These are phyloP conservation scores for Podospora fimiseda DNA, from an alignment of 495 filamentous ascomycete genomes.

Conservation along the genomic window DNA sequence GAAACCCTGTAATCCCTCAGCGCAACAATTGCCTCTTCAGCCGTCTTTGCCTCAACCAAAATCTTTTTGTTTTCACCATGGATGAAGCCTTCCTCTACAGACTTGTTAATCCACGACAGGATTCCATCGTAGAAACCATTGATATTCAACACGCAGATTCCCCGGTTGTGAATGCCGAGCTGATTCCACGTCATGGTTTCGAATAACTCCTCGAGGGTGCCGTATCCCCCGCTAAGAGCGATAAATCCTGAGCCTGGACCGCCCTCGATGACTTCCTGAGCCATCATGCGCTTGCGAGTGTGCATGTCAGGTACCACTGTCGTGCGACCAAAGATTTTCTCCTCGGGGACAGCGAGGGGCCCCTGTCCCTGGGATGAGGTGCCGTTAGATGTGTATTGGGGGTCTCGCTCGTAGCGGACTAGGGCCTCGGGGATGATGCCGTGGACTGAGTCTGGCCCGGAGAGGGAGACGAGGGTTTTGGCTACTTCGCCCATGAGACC, in stretches of 20 bases:
- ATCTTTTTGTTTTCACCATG: constrained; percentile 61
- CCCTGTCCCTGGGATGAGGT: constrained; percentile 17
- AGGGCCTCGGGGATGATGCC: constrained; percentile 87
- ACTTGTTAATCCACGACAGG: constrained; percentile 70
- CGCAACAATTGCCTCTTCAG: constrained; percentile 62
- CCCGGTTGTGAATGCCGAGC: constrained; percentile 80
- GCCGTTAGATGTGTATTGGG: constrained; percentile 36
- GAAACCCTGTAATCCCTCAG: constrained; percentile 71
- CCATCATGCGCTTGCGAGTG: constrained; percentile 89
- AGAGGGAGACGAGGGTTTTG: constrained; percentile 75
- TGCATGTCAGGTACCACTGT: constrained; percentile 95
- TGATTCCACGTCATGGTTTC: constrained; percentile 98
- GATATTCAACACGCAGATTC: constrained; percentile 76
- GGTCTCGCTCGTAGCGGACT: constrained; percentile 68
- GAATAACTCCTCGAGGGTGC: constrained; percentile 93
- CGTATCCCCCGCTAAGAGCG: constrained; percentile 83
- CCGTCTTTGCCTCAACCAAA: constrained; percentile 64
- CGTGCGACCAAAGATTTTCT: constrained; percentile 68
- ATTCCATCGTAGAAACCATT: constrained; percentile 89
- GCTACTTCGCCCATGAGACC: constrained; percentile 94
- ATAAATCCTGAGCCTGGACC: constrained; percentile 84
- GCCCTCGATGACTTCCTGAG: constrained; percentile 70
- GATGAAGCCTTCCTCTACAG: constrained; percentile 73
- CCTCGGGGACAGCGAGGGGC: constrained; percentile 46
- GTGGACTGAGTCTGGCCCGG: constrained; percentile 77